Base-by-base conservation (phyloP, 1,284 basidiomycete genomes). In the Ceratobasidium sp. region DNA sequence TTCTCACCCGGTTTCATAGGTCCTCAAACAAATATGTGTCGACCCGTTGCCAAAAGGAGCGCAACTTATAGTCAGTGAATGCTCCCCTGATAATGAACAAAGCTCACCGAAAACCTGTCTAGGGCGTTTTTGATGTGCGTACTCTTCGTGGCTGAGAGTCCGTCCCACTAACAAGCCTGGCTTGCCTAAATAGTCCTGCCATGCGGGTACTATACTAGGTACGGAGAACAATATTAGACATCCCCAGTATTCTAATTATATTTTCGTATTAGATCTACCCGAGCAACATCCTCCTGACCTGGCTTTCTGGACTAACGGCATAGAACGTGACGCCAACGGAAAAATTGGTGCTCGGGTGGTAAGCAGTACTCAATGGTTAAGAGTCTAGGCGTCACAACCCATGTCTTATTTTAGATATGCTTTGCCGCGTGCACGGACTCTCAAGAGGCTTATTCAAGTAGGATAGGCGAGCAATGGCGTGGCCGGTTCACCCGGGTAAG, bases 111-210 rank as follows among this genome's bases (percentile, higher is more conserved):
- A 11, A 3, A 29, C n/a, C 8, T 51, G 31, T 34, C 53, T 16
- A 68, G 64, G 66, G 49, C 3, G 37, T 69, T 22, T 69, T 69
- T 46, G 66, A 69, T 58, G 66, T 69, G 46, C 22, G 66, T 13
- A 22, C 48, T 2, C 19, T 41, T 14, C 13, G n/a, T 39, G 22
- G 1, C 4, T 43, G 2, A 1, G 16, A 5, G 27, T 29, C 6
- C 29, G 27, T n/a, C 49, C 2, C 2, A 53, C 11, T 56, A 27
- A 58, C 51, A n/a, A 16, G 46, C 24, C 13, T 27, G n/a, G n/a
- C n/a, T 29, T 37, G 24, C 19, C 19, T 39, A 2, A 14, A 63
- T 29, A 69, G 66, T 56, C 51, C 19, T 69, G 66, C 39, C 66
- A 69, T 37, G 51, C 66, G 2, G 66, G 66, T 6, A 69, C 66